Base-by-base conservation (phyloP, 75 land plant genomes). In the Cupressus sempervirens region DNA sequence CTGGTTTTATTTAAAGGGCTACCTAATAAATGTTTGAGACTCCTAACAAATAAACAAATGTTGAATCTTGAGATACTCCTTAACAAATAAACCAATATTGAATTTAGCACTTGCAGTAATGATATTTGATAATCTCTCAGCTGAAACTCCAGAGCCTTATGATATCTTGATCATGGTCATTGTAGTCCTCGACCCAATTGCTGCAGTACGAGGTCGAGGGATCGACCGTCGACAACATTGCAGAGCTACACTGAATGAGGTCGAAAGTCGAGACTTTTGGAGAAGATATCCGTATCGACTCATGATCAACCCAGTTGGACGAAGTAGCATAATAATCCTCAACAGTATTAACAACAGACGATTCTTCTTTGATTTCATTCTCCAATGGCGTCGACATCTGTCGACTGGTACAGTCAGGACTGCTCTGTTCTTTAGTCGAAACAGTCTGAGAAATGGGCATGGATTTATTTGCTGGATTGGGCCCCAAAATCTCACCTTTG, bases 171-270 rank as follows among this genome's bases (percentile, higher is more conserved):
- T 45, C 81, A 40, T 76, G 79, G 9, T 76, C 79, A 79, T 79
- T 79, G 30, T 79, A 79, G 1, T 79, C 81, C 15, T 79, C 81
- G 0, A 79, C 45, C 81, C 81, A 79, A 79, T 79, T 79, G 81
- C 13, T 79, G 41, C 68, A 65, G 29, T 40, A 76, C 41, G 80
- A 76, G 80, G 41, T 38, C 45, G 80, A 40, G 23, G 80, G 80
- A 20, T 40, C 80, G 18, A 76, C 46, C 6, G 41, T 36, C 23
- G 79, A 76, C 23, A 76, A 38, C 80, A 76, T 40, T 38, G 41
- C 45, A 40, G 80, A 36, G 26, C 41, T 40, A 30, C 50, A 45
- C 8, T 79, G 81, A 15, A 45, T 43, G 32, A 43, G 26, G 52
- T 45, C 46, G 81, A 79, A 79, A n/a, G 29, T 43, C 30, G 48